These are phyloP conservation scores for Kluyveromyces dobzhanskii DNA, from an alignment of 805 yeast species.

Conservation along the genomic window DNA sequence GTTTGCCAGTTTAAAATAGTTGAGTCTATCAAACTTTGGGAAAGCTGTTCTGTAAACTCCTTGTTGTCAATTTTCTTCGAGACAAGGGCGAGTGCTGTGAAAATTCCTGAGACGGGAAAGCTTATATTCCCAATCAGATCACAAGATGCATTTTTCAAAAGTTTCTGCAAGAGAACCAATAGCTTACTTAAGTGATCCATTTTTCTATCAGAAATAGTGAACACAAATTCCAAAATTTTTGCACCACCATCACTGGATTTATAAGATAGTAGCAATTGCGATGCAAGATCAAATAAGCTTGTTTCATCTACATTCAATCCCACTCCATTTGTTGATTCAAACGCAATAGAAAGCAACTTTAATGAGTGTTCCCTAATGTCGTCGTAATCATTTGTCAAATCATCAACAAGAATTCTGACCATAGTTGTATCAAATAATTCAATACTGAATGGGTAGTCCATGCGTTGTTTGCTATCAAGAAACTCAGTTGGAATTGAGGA, in stretches of 20 bases:
- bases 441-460: conserved; percentile 42
- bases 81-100: conserved; percentile 47
- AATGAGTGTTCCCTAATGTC: conserved; percentile 58
- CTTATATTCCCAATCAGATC: conserved; percentile 38
- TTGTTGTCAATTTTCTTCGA: conserved; percentile 24
- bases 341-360: conserved; percentile 34
- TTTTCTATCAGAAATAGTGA: conserved; percentile 28
- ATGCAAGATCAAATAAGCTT: conserved; percentile 20
- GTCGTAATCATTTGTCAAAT: conserved; percentile 62
- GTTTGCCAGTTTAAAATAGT: conserved; percentile 28
- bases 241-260: conserved; percentile 79
- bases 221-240: conserved; percentile 46
- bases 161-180: conserved; percentile 27
- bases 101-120: conserved; percentile 61
- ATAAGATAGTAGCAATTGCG: conserved; percentile 34
- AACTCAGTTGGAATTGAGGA: conserved; percentile 28
- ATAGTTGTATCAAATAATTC: conserved; percentile 33
- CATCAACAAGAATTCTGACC: conserved; percentile 47
- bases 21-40: conserved; percentile 11
- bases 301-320: conserved; percentile 6
- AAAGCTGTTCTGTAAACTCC: background rate
- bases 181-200: conserved; percentile 26
- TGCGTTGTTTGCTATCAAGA: conserved; percentile 36
- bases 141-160: conserved; percentile 28
- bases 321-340: conserved; percentile 10